Evolutionary conservation across 2,329 filamentous ascomycete species (phyloP).

Genomic region (Atkinsonella hypoxylon): DNA sequence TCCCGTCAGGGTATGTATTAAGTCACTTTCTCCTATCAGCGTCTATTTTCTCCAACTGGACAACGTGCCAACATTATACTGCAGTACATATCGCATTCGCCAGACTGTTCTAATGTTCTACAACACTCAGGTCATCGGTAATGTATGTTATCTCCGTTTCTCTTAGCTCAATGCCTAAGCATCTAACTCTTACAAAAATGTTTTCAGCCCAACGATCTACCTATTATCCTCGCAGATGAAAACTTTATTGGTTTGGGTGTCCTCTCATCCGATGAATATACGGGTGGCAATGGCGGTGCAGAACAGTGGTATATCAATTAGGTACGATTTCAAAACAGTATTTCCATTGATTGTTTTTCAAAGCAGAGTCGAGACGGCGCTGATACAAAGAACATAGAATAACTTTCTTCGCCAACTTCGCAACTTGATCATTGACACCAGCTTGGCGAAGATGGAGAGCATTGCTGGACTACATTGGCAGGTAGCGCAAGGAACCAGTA

Average conservation of each 20-base stretch:
- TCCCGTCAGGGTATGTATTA: conserved; percentile 75
- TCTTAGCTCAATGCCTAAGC: conserved; percentile 56
- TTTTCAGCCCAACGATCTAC: conserved; percentile 35
- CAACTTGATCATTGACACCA: conserved; percentile 70
- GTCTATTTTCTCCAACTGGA: neutral
- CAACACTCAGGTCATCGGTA: conserved; percentile 86
- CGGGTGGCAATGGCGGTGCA: conserved; percentile 69
- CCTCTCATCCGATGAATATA: conserved; percentile 35
- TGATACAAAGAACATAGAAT: conserved; percentile 49
- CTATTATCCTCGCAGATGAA: conserved; percentile 40
- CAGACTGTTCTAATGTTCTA: conserved; percentile 59
- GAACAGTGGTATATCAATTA: conserved; percentile 58
- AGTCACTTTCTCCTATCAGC: conserved; percentile 60
- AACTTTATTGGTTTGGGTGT: neutral
- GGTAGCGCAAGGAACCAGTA: conserved; percentile 65
- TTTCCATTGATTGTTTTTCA: neutral
- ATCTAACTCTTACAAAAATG: conserved; percentile 21
- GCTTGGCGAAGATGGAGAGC: conserved; percentile 42
- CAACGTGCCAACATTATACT: neutral
- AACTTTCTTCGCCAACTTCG: conserved; percentile 77
- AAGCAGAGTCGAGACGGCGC: neutral
- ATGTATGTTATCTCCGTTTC: conserved; percentile 53
- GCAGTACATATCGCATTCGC: neutral
- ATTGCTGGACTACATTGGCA: conserved; percentile 75
- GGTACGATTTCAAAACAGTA: neutral